These are phyloP conservation scores for Cutaneotrichosporon mucoides DNA, from an alignment of 1,284 basidiomycete species.

Conservation along the genomic window DNA sequence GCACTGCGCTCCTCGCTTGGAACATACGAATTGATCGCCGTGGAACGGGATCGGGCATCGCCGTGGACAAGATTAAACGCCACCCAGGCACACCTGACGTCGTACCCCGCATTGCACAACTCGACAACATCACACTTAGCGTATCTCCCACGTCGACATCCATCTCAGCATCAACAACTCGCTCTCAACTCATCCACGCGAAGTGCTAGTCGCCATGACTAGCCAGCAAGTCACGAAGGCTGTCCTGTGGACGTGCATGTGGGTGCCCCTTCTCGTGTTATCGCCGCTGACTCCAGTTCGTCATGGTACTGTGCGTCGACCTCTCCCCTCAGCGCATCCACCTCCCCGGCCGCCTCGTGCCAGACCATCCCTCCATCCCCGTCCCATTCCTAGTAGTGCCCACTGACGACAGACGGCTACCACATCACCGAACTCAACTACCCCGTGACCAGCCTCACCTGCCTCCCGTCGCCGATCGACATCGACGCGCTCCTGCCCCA, in stretches of 20 bases:
- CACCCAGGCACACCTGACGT: too few species aligned
- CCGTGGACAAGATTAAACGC: too few species aligned
- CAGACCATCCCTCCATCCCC: not conserved
- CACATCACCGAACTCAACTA: slow-evolving; percentile 86
- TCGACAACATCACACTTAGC: too few species aligned
- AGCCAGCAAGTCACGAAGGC: not conserved
- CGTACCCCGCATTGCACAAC: too few species aligned
- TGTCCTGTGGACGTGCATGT: slow-evolving; percentile 33
- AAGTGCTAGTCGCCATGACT: not conserved
- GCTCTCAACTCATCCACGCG: too few species aligned
- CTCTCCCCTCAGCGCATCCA: too few species aligned
- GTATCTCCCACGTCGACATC: too few species aligned
- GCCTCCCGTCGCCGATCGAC: slow-evolving; percentile 45
- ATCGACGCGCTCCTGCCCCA: slow-evolving; percentile 34
- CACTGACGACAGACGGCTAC: slow-evolving; percentile 43
- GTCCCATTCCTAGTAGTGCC: not conserved
- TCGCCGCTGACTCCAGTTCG: slow-evolving; percentile 29
- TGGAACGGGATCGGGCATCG: too few species aligned
- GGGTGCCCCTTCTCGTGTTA: slow-evolving; percentile 3
- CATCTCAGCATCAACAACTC: too few species aligned
- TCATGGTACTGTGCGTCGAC: slow-evolving; percentile 44
- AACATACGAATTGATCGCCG: too few species aligned
- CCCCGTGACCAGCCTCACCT: slow-evolving; percentile 72
- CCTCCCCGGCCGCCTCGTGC: too few species aligned
- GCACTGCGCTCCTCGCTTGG: too few species aligned